Percentiles rank a stretch among this genome's conserved stretches.
These are phyloP conservation scores for Aspergillus clavatus DNA, from an alignment of 2,329 filamentous ascomycete species.

Conservation along the genomic window DNA sequence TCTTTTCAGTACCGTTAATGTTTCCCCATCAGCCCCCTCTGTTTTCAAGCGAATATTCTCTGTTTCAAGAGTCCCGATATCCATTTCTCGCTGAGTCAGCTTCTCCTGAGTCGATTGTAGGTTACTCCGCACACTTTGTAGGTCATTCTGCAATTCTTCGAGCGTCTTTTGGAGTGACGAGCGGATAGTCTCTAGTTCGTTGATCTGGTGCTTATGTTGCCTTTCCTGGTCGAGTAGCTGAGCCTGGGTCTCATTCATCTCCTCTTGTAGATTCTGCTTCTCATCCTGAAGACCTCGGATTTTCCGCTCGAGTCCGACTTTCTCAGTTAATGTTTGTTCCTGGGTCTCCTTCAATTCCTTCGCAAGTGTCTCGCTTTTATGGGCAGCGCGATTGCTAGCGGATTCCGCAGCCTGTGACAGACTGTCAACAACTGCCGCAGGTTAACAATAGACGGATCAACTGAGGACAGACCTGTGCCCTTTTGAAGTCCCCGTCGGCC, in stretches of 20 bases:
- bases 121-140: slow-evolving; percentile 54
- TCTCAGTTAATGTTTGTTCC: slow-evolving; percentile 53
- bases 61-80: slow-evolving; percentile 71
- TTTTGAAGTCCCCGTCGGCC: slow-evolving; percentile 80
- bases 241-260: slow-evolving; percentile 76
- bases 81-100: slow-evolving; percentile 62
- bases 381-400: slow-evolving; percentile 46
- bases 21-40: slow-evolving; percentile 80
- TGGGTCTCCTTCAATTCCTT: slow-evolving; percentile 53
- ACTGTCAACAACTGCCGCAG: background rate
- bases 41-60: slow-evolving; percentile 81
- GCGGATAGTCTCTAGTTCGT: slow-evolving; percentile 59
- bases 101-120: slow-evolving; percentile 60
- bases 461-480: slow-evolving; percentile 46
- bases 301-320: slow-evolving; percentile 51
- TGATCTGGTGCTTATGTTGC: slow-evolving; percentile 55
- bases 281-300: slow-evolving; percentile 60
- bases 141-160: slow-evolving; percentile 47
- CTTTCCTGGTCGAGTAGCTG: slow-evolving; percentile 65
- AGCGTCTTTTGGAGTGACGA: slow-evolving; percentile 53
- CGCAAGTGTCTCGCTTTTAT: slow-evolving; percentile 51
- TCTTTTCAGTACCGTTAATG: slow-evolving; percentile 74
- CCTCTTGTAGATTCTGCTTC: slow-evolving; percentile 69
- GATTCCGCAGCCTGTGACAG: slow-evolving; percentile 47
- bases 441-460: background rate